Evolutionary conservation across 225 moss, liverwort and hornwort genomes (phyloP).

Genomic region (Straminergon stramineum): DNA sequence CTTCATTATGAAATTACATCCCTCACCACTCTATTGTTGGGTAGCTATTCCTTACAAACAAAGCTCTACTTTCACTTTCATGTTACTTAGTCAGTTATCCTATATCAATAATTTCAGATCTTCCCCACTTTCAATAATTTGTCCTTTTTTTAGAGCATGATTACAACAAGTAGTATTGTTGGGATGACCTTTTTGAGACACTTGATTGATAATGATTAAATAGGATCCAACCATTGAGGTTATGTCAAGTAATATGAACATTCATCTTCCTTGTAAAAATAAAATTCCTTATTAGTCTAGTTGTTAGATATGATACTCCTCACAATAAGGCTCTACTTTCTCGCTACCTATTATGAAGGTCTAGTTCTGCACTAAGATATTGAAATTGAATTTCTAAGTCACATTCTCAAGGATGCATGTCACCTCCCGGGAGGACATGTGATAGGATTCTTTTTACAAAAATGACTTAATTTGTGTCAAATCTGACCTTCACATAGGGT

Average conservation of each 20-base stretch:
- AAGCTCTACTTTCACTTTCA: not conserved
- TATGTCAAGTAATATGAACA: not conserved
- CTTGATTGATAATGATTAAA: not conserved
- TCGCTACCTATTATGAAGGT: not conserved
- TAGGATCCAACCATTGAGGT: not conserved
- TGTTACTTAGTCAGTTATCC: too few relatives aligned
- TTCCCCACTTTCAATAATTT: not conserved
- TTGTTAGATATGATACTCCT: not conserved
- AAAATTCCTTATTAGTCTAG: rapidly evolving
- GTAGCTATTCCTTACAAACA: not conserved
- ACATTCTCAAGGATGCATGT: too few relatives aligned
- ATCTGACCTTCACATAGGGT: too few relatives aligned
- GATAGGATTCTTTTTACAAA: too few relatives aligned
- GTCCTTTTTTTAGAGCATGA: too few relatives aligned
- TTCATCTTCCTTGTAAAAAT: not conserved
- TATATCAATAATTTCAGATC: not conserved
- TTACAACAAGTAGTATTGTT: not conserved
- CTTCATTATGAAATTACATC: not conserved
- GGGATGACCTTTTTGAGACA: not conserved
- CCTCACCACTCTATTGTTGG: not conserved
- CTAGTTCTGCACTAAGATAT: too few relatives aligned
- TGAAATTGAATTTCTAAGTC: too few relatives aligned
- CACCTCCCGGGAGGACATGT: too few relatives aligned
- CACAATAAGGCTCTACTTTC: not conserved
- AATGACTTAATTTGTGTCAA: too few relatives aligned